Evolutionary conservation across 2,329 filamentous ascomycete genomes (phyloP), one percentile per base, ranked within the genome.

Genomic region (Cordyceps fumosorosea): DNA sequence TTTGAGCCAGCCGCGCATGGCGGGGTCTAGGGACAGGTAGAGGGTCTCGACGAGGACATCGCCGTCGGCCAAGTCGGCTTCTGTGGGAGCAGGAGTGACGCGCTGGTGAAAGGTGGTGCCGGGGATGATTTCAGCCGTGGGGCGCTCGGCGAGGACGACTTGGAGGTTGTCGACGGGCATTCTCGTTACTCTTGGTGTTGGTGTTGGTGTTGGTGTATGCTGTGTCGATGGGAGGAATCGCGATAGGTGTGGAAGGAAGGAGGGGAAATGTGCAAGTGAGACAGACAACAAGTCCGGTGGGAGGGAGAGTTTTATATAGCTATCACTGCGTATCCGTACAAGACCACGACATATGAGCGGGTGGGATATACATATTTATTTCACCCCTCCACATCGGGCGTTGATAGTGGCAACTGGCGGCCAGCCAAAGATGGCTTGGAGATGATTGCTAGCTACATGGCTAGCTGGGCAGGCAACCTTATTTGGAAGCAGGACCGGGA

Each of bases 1-100:
- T 65, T 83, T 88, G 22, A 91, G 74, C 87, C 87, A 90, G 63
- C 84, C 84, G 67, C 89, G 82, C 88, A 90, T 90, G n/a, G 88
- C 87, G 1, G 89, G 88, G 73, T 91, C 89, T 45, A 91, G 78
- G 11, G 85, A 87, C 51, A 90, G 78, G 69, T 90, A 90, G 64
- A 88, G 73, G 0, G 73, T 71, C 71, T 84, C 81, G 51, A 84
- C 73, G 56, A 91, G 79, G 61, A 90, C 78, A 69, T 90, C 76
- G 66, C 86, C 86, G 77, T 86, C 81, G 71, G 87, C 80, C 48
- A 89, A 78, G 64, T 83, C 78, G 37, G 75, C 74, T 22, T 78
- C 76, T 8, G 80, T 75, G 67, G 83, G 82, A 4, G 83, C 77
- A 1, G 82, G 77, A 1, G 77, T 74, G 53, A 76, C 77, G 68